A percentile compares a stretch with the other conserved stretches of the same genome.
Conservation (phyloP, 163 green algal species). For the Prototheca cutis region DNA sequence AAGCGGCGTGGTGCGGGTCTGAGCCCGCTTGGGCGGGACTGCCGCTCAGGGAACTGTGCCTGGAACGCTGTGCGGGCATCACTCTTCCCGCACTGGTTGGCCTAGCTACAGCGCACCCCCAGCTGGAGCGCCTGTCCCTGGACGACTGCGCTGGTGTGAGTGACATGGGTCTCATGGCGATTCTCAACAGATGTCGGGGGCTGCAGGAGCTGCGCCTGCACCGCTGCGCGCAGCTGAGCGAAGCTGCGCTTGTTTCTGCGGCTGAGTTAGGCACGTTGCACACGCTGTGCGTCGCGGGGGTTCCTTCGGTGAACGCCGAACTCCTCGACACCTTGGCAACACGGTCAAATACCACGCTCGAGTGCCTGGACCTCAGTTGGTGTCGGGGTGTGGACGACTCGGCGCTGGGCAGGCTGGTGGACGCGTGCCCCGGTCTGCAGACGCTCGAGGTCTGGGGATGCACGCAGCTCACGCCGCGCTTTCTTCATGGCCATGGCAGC, state of each 20-base stretch:
- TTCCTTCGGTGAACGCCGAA: slow-evolving; percentile 14
- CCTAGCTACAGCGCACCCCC: slow-evolving; percentile 10
- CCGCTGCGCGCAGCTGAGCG: slow-evolving; percentile 31
- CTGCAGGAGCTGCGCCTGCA: slow-evolving; percentile 31
- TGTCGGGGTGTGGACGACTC: slow-evolving; percentile 25
- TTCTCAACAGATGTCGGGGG: slow-evolving; percentile 13
- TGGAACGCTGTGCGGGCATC: slow-evolving; percentile 36
- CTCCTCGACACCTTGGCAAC: slow-evolving; percentile 17
- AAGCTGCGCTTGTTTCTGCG: slow-evolving; percentile 24
- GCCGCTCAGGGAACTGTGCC: slow-evolving; percentile 24
- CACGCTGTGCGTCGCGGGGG: slow-evolving; percentile 19
- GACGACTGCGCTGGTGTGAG: slow-evolving; percentile 25
- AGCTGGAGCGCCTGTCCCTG: slow-evolving; percentile 21
- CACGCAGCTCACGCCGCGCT: slow-evolving; percentile 32
- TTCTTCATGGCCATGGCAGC: slow-evolving; percentile 41
- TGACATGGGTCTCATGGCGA: slow-evolving; percentile 22
- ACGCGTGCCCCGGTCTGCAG: slow-evolving; percentile 31
- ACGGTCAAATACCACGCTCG: slow-evolving; percentile 19
- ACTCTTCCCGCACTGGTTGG: slow-evolving; percentile 22
- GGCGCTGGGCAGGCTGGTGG: slow-evolving; percentile 39
- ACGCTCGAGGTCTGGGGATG: slow-evolving; percentile 45
- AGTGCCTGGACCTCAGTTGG: slow-evolving; percentile 45
- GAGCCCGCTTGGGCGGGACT: slow-evolving; percentile 15
- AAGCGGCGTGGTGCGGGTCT: slow-evolving; percentile 4
- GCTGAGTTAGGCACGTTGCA: slow-evolving; percentile 23